phyloP scores from a whole-genome alignment of 768 basidiomycete species.

The Xanthoconium purpureum region DNA sequence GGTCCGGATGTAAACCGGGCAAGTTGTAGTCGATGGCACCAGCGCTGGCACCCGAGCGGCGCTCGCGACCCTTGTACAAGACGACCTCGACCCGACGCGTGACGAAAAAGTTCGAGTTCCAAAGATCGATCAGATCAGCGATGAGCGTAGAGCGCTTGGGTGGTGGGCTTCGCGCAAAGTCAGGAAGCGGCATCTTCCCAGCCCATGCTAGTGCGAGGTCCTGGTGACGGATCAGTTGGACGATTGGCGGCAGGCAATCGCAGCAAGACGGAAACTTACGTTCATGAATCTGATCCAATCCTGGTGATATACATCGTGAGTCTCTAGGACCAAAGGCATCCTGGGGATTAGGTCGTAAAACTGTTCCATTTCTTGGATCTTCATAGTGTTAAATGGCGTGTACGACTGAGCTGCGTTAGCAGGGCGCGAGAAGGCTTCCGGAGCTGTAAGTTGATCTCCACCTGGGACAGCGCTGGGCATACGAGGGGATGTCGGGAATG shows the following conservation, averaged over 20 bases:
- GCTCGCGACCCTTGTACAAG: slow-evolving; percentile 76
- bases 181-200: slow-evolving; percentile 67
- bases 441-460: slow-evolving; percentile 45
- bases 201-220: slow-evolving; percentile 76
- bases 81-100: slow-evolving; percentile 74
- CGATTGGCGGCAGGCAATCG: neutral
- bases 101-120: slow-evolving; percentile 77
- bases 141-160: slow-evolving; percentile 59
- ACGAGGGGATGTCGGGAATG: slow-evolving; percentile 31
- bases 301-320: slow-evolving; percentile 74
- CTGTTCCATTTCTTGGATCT: slow-evolving; percentile 75
- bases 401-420: slow-evolving; percentile 66
- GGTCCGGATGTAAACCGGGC: slow-evolving; percentile 45
- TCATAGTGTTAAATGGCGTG: slow-evolving; percentile 66
- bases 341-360: slow-evolving; percentile 63
- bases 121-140: slow-evolving; percentile 73
- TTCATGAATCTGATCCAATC: slow-evolving; percentile 82
- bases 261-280: slow-evolving; percentile 38
- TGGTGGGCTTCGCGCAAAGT: slow-evolving; percentile 43
- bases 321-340: slow-evolving; percentile 67
- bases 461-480: slow-evolving; percentile 15
- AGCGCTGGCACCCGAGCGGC: slow-evolving; percentile 61
- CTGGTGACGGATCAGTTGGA: slow-evolving; percentile 33
- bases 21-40: slow-evolving; percentile 56
- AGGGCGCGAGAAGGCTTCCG: slow-evolving; percentile 73